phyloP scores from a whole-genome alignment of 2,329 filamentous ascomycete species.

The Helotiales sp. region DNA sequence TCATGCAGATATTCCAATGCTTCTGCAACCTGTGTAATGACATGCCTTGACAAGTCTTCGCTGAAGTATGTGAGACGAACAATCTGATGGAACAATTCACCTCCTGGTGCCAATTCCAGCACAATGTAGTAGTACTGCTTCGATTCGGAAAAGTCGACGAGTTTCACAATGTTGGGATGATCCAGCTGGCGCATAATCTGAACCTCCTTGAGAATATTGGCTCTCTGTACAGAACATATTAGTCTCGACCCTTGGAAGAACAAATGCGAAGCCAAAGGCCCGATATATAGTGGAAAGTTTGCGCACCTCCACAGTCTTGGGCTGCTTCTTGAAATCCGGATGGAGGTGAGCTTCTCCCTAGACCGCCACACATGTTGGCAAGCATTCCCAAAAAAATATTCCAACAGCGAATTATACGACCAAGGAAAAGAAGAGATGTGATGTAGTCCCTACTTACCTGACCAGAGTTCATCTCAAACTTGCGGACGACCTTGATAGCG shows the following conservation, averaged over 20 bases:
- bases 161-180: conserved; percentile 93
- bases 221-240: conserved; percentile 63
- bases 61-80: conserved; percentile 98
- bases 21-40: conserved; percentile 93
- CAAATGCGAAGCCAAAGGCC: conserved; percentile 4
- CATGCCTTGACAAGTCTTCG: conserved; percentile 91
- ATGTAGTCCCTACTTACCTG: conserved; percentile 74
- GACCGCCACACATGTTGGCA: conserved; percentile 59
- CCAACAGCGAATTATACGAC: background rate
- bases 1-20: conserved; percentile 94
- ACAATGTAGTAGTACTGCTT: conserved; percentile 97
- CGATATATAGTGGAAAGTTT: conserved; percentile 47
- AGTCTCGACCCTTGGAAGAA: background rate
- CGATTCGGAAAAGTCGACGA: conserved; percentile 93
- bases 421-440: conserved; percentile 39
- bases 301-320: conserved; percentile 96
- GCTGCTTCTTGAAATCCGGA: conserved; percentile 93
- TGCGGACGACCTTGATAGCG: conserved; percentile 97
- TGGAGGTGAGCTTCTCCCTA: conserved; percentile 94
- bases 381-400: conserved; percentile 42
- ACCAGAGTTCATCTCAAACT: conserved; percentile 98
- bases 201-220: conserved; percentile 97
- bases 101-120: conserved; percentile 90
- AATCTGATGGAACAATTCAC: conserved; percentile 98
- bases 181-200: conserved; percentile 98